Conservation (phyloP, 768 basidiomycete species). For the Suillus subluteus region DNA sequence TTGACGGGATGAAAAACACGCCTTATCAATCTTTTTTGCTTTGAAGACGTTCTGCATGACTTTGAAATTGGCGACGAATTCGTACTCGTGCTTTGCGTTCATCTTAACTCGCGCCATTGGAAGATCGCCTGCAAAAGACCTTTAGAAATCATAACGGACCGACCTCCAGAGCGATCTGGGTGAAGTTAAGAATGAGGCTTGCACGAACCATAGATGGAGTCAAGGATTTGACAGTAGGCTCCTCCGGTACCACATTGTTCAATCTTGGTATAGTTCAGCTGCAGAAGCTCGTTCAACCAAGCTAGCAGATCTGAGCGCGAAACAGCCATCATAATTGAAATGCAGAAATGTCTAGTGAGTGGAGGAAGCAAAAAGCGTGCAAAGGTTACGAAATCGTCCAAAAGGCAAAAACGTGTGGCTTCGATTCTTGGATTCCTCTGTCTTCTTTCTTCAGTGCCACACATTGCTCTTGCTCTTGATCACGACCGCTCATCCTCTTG, state of each 20-base stretch:
- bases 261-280: conserved; percentile 89
- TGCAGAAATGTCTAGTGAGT: neutral
- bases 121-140: conserved; percentile 65
- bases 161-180: conserved; percentile 23
- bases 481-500: neutral
- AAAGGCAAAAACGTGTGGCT: conserved; percentile 13
- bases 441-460: neutral
- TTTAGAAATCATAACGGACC: conserved; percentile 15
- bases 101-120: conserved; percentile 95
- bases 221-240: conserved; percentile 93
- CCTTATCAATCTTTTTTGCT: conserved; percentile 93
- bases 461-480: neutral
- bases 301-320: conserved; percentile 86
- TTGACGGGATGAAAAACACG: conserved; percentile 31
- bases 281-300: conserved; percentile 95
- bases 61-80: conserved; percentile 94
- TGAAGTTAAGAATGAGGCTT: conserved; percentile 14
- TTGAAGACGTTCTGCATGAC: conserved; percentile 94
- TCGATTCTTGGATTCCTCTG: neutral
- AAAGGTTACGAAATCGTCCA: conserved; percentile 16
- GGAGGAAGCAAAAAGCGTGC: conserved; percentile 12
- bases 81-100: conserved; percentile 95
- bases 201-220: conserved; percentile 86
- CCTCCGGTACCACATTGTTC: conserved; percentile 92
- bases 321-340: conserved; percentile 52